phyloP scores from a whole-genome alignment of 768 basidiomycete genomes.

The Russula virescens region DNA sequence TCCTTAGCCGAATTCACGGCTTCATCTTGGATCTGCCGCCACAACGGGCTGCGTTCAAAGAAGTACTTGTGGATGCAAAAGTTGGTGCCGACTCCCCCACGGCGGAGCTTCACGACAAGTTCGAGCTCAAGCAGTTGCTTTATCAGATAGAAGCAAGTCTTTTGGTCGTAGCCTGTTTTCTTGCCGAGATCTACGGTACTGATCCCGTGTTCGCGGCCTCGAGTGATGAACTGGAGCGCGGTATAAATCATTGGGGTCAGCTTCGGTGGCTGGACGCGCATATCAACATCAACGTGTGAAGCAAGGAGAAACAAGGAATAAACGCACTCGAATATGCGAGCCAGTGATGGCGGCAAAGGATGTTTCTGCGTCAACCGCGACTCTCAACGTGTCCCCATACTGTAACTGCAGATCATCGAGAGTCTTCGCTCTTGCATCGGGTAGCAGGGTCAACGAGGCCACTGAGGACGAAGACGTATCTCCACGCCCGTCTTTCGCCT shows the following conservation, averaged over 20 bases:
- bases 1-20: constrained; percentile 40
- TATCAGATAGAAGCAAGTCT: constrained; percentile 84
- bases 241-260: constrained; percentile 82
- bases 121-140: constrained; percentile 68
- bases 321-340: constrained; percentile 71
- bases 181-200: constrained; percentile 74
- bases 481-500: constrained; percentile 47
- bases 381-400: constrained; percentile 60
- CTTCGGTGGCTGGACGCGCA: constrained; percentile 55
- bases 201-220: constrained; percentile 70
- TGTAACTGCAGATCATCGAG: constrained; percentile 51
- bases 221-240: constrained; percentile 77
- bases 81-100: constrained; percentile 70
- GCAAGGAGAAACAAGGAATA: not conserved
- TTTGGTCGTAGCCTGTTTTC: constrained; percentile 79
- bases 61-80: constrained; percentile 82
- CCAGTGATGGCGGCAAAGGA: constrained; percentile 79
- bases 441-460: constrained; percentile 42
- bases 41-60: constrained; percentile 66
- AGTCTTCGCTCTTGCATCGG: constrained; percentile 48
- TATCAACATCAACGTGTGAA: constrained; percentile 18
- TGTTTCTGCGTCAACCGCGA: constrained; percentile 70
- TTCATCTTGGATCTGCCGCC: constrained; percentile 72
- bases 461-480: constrained; percentile 35
- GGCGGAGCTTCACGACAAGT: constrained; percentile 71